Evolutionary conservation across 768 basidiomycete species (phyloP).

Genomic region (Termitomyces bulborhizus): DNA sequence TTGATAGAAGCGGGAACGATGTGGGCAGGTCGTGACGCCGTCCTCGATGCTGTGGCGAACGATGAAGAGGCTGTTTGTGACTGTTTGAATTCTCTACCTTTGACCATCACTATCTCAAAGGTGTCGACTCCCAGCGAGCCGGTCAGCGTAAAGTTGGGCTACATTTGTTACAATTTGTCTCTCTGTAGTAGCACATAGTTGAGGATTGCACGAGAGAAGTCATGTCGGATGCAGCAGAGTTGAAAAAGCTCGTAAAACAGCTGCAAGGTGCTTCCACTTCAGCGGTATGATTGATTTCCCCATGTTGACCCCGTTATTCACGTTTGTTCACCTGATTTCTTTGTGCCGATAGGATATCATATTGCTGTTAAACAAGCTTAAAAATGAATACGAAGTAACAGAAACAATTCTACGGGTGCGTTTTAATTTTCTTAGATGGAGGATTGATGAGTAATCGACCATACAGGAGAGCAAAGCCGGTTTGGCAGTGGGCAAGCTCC

Average conservation of each 20-base stretch:
- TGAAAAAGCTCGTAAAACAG: constrained; percentile 79
- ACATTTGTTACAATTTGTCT: constrained; percentile 15
- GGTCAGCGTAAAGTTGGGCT: constrained; percentile 15
- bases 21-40: neutral
- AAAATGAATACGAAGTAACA: constrained; percentile 62
- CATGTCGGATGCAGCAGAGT: constrained; percentile 53
- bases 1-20: neutral
- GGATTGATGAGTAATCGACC: constrained; percentile 13
- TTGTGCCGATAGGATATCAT: constrained; percentile 49
- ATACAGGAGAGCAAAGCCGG: constrained; percentile 86
- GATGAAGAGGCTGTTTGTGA: constrained; percentile 17
- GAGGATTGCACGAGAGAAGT: constrained; percentile 20
- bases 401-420: constrained; percentile 72
- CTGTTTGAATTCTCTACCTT: constrained; percentile 14
- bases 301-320: constrained; percentile 31
- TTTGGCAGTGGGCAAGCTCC: constrained; percentile 86
- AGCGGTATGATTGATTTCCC: constrained; percentile 43
- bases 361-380: constrained; percentile 54
- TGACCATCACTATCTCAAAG: constrained; percentile 16
- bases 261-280: constrained; percentile 56
- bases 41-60: constrained; percentile 3
- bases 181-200: constrained; percentile 30
- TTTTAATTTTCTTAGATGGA: constrained; percentile 22
- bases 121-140: constrained; percentile 8
- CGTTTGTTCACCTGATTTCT: constrained; percentile 23